Conservation (phyloP, 306 rosid species). For the Mimosa bimucronata region DNA sequence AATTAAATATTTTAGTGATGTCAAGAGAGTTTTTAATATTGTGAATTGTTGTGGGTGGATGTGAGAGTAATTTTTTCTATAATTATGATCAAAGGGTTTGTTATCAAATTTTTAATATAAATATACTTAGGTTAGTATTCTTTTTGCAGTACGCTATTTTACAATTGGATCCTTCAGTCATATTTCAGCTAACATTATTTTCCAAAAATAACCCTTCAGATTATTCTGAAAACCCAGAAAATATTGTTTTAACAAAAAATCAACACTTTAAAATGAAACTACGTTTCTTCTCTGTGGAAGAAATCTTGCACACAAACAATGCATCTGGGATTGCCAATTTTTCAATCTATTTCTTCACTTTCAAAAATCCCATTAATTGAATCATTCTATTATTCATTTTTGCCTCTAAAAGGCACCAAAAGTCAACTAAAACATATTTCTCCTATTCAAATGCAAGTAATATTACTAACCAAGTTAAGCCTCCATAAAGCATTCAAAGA, state of each 20-base stretch:
- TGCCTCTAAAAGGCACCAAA: slow-evolving; percentile 16
- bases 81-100: background rate
- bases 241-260: too few species aligned
- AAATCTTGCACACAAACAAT: background rate
- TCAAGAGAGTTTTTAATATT: too few species aligned
- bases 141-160: background rate
- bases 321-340: background rate
- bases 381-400: background rate
- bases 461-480: slow-evolving; percentile 32
- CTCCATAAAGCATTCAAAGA: slow-evolving; percentile 23
- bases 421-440: slow-evolving; percentile 25
- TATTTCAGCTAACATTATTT: background rate
- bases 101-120: background rate
- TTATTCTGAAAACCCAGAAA: background rate
- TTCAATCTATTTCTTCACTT: background rate
- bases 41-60: background rate
- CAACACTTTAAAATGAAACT: background rate
- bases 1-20: background rate
- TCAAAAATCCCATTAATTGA: background rate
- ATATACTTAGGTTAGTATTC: background rate
- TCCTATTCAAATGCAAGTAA: background rate
- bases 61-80: background rate
- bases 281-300: background rate
- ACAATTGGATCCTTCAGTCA: background rate
- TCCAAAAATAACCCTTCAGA: background rate